phyloP scores from a whole-genome alignment of 441 rosid species.

The Raphanus hybrid region DNA sequence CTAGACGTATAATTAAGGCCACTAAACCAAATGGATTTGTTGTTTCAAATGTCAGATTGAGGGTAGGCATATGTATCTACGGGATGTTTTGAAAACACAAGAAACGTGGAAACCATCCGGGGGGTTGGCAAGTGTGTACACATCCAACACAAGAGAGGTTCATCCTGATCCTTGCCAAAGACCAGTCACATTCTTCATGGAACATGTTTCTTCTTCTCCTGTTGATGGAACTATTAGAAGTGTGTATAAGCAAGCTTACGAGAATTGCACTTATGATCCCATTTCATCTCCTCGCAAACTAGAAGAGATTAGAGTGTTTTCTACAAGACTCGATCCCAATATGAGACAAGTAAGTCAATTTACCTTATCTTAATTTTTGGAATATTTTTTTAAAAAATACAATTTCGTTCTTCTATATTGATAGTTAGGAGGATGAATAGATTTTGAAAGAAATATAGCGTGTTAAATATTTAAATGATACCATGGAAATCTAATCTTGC shows the following conservation, averaged over 20 bases:
- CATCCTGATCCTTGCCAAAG: slow-evolving; percentile 69
- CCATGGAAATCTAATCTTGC: no score
- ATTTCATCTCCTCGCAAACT: slow-evolving; percentile 61
- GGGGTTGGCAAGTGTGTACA: slow-evolving; percentile 47
- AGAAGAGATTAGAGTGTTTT: slow-evolving; percentile 67
- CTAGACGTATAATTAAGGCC: background rate
- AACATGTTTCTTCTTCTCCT: slow-evolving; percentile 39
- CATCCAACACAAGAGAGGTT: slow-evolving; percentile 56
- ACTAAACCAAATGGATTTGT: background rate
- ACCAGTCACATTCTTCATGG: slow-evolving; percentile 69
- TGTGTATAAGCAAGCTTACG: slow-evolving; percentile 56
- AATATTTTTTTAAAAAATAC: background rate
- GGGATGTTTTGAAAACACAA: slow-evolving; percentile 60
- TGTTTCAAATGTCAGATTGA: slow-evolving; percentile 33
- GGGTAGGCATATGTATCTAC: slow-evolving; percentile 47
- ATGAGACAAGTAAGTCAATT: slow-evolving; percentile 57
- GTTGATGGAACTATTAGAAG: slow-evolving; percentile 43
- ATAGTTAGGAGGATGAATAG: no score
- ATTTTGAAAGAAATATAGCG: no score
- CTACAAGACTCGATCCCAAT: slow-evolving; percentile 60
- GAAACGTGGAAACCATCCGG: slow-evolving; percentile 60
- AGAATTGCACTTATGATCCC: slow-evolving; percentile 53
- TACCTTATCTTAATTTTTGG: background rate
- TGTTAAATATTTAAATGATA: no score
- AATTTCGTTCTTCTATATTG: no score